A percentile compares a stretch with the other conserved stretches of the same genome.
Conservation (phyloP, 345 rosid genomes). For the Abelmoschus esculentus region DNA sequence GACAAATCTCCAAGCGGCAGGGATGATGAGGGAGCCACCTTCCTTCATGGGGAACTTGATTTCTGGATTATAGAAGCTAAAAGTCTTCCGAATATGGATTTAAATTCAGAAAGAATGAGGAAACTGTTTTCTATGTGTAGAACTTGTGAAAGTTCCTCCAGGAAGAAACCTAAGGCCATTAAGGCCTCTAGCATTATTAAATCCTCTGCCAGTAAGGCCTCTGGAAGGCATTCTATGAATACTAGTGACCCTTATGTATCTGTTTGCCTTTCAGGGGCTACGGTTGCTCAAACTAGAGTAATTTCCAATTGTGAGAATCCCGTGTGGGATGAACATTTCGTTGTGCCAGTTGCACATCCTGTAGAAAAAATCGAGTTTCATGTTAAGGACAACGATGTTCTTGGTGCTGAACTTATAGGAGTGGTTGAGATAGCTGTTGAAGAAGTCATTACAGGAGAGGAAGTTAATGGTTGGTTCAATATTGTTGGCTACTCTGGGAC, state of each 20-base stretch:
- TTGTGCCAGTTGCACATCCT: slow-evolving; percentile 53
- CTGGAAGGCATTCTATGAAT: slow-evolving; percentile 27
- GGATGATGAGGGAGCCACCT: slow-evolving; percentile 19
- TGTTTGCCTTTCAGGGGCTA: slow-evolving; percentile 56
- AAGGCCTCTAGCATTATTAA: background rate
- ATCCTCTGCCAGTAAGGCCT: background rate
- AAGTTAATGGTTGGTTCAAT: slow-evolving; percentile 51
- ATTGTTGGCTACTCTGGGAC: slow-evolving; percentile 22
- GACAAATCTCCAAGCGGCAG: slow-evolving; percentile 1
- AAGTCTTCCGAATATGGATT: slow-evolving; percentile 66
- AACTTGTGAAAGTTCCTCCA: slow-evolving; percentile 24
- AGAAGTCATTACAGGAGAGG: slow-evolving; percentile 30
- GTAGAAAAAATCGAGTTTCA: slow-evolving; percentile 44
- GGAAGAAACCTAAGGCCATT: background rate
- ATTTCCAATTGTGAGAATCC: slow-evolving; percentile 58
- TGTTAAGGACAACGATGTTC: slow-evolving; percentile 64
- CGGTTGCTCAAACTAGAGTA: slow-evolving; percentile 56
- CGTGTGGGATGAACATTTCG: slow-evolving; percentile 57
- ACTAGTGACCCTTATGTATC: slow-evolving; percentile 70
- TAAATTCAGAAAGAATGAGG: slow-evolving; percentile 46
- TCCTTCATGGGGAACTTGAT: slow-evolving; percentile 59
- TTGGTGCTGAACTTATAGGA: slow-evolving; percentile 60
- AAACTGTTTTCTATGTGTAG: slow-evolving; percentile 34
- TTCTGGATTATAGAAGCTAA: slow-evolving; percentile 54
- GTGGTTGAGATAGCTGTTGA: slow-evolving; percentile 42